Evolutionary conservation across 2,329 filamentous ascomycete species (phyloP), one percentile per base, ranked within the genome.

Genomic region (Alternaria angustiovoidea): DNA sequence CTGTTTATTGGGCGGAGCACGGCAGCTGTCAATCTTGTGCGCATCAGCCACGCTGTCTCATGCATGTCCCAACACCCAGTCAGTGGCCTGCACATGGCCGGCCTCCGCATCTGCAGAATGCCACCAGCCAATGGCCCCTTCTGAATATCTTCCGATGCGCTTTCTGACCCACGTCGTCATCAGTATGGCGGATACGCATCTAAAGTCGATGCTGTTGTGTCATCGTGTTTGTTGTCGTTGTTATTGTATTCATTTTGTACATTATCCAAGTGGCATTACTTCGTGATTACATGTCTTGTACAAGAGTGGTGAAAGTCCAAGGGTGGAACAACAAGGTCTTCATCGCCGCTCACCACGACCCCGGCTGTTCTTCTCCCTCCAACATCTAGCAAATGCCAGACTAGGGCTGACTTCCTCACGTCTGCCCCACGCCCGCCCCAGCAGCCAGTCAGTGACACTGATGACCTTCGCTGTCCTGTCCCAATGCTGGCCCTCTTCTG

Each of bases 371-470:
- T 62, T 66, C 48, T 58, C 57, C 26, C 59, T 69, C 51, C 55
- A 57, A 30, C 63, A 68, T 55, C 60, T 67, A 7, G 56, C 73
- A 64, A 79, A 79, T 4, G 82, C 82, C 54, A 84, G 69, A 42
- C 80, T 82, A 14, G 76, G 76, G 8, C 78, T 78, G 43, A 77
- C 75, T 46, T 80, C 79, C 48, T 79, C 79, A 56, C 74, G 78
- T 74, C 80, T 77, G 42, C 84, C 85, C 75, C 85, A 86, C 67
- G 94, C 90, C 51, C 91, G 91, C 2, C 94, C 93, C 39, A 98
- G 83, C 65, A 99, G 81, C 94, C 95, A 98, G 76, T 99, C 95
- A 16, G 95, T 97, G 66, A 98, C 82, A 14, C 91, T 93, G 16
- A 98, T 93, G 20, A 99, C 91, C 73, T 90, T 92, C 22, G 92